Evolutionary conservation across 305 asterid species (phyloP).

Genomic region (Salvia sclarea): DNA sequence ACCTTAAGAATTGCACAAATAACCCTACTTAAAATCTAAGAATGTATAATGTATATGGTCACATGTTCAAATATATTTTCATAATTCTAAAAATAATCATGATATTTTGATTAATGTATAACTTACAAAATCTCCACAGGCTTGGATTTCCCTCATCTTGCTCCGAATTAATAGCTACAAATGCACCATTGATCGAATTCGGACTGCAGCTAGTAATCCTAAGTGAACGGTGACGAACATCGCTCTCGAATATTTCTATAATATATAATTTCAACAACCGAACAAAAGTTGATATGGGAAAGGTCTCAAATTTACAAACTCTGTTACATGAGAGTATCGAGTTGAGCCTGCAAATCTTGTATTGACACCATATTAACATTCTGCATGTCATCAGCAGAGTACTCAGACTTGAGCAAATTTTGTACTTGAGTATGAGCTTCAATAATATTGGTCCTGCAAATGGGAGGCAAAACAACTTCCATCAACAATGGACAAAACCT

Average conservation of each 20-base stretch:
- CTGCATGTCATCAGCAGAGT: constrained; percentile 64
- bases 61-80: too few species aligned
- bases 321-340: constrained; percentile 63
- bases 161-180: not conserved
- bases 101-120: not conserved
- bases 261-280: not conserved
- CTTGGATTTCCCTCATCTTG: not conserved
- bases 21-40: too few species aligned
- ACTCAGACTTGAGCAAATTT: constrained; percentile 73
- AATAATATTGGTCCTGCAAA: constrained; percentile 81
- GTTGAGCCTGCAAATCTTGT: constrained; percentile 72
- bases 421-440: constrained; percentile 88
- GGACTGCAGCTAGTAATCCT: not conserved
- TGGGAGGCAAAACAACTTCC: constrained; percentile 6
- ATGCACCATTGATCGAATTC: not conserved
- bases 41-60: too few species aligned
- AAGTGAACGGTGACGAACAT: not conserved
- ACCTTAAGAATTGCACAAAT: too few species aligned
- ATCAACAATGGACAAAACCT: not conserved
- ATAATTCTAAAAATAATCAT: not conserved
- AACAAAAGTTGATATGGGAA: not conserved
- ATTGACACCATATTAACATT: constrained; percentile 56
- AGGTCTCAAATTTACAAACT: not conserved
- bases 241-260: not conserved
- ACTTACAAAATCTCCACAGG: constrained; percentile 6